Evolutionary conservation across 257 asterid species (phyloP).

Genomic region (Solanum sitiens): DNA sequence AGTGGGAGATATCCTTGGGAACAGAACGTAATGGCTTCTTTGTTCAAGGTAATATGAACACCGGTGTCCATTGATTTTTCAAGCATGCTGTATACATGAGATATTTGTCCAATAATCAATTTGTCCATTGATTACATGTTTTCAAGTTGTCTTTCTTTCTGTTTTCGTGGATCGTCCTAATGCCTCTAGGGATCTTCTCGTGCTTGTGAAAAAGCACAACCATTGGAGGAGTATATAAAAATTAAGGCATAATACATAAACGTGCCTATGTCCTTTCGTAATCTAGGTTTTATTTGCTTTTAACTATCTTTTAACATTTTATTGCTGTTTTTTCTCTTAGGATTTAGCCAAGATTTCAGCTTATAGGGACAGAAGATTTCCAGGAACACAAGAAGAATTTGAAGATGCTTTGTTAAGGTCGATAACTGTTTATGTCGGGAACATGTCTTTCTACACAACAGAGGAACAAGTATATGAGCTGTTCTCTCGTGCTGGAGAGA

Average conservation of each 20-base stretch:
- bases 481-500: constrained; percentile 87
- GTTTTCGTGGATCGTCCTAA: not conserved
- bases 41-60: constrained; percentile 20
- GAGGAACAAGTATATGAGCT: constrained; percentile 98
- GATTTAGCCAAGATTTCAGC: constrained; percentile 84
- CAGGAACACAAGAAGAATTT: constrained; percentile 85
- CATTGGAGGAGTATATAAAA: not conserved
- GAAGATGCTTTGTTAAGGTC: constrained; percentile 69
- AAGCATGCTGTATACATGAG: not conserved
- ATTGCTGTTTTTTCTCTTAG: constrained; percentile 17
- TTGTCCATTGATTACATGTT: not conserved
- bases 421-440: constrained; percentile 74
- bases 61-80: not conserved
- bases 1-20: not conserved
- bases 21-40: constrained; percentile 18
- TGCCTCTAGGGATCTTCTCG: not conserved
- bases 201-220: not conserved
- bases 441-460: constrained; percentile 92
- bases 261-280: not conserved
- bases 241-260: not conserved
- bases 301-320: not conserved
- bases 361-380: constrained; percentile 86
- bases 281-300: not conserved
- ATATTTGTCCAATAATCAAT: not conserved
- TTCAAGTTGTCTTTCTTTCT: not conserved